Evolutionary conservation across 495 filamentous ascomycete species (phyloP).

Genomic region (Paragyromitra xinjiangensis): DNA sequence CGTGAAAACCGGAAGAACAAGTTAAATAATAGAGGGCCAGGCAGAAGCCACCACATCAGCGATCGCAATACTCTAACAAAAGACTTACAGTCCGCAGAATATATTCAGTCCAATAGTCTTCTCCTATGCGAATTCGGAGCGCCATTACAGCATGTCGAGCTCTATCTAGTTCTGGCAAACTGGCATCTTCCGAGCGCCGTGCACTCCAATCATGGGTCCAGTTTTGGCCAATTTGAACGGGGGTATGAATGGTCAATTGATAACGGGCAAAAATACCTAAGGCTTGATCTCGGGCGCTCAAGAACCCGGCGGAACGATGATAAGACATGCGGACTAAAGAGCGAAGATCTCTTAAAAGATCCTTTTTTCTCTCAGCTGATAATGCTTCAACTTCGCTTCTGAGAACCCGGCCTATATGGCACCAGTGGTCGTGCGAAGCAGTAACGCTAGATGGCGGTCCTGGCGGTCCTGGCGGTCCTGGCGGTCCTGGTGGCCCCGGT

Average conservation of each 20-base stretch:
- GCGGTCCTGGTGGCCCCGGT: neutral
- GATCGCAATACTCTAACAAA: neutral
- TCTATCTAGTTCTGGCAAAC: neutral
- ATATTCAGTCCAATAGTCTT: conserved; percentile 4
- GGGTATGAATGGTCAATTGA: neutral
- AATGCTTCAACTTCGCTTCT: neutral
- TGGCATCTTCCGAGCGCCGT: neutral
- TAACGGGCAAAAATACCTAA: neutral
- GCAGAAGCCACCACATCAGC: neutral
- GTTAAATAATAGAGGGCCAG: neutral
- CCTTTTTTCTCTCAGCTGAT: neutral
- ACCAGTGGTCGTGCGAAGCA: neutral
- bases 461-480: neutral
- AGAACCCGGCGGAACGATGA: neutral
- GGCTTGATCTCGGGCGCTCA: neutral
- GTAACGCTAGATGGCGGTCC: neutral
- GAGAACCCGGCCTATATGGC: neutral
- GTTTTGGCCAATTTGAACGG: neutral
- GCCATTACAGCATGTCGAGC: neutral
- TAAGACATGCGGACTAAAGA: neutral
- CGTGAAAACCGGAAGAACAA: neutral
- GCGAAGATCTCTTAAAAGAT: conserved; percentile 6
- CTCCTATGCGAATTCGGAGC: neutral
- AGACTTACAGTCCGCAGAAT: neutral
- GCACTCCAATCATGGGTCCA: neutral